phyloP scores from a whole-genome alignment of 1,284 basidiomycete species.

The Bondarzewia mesenterica region DNA sequence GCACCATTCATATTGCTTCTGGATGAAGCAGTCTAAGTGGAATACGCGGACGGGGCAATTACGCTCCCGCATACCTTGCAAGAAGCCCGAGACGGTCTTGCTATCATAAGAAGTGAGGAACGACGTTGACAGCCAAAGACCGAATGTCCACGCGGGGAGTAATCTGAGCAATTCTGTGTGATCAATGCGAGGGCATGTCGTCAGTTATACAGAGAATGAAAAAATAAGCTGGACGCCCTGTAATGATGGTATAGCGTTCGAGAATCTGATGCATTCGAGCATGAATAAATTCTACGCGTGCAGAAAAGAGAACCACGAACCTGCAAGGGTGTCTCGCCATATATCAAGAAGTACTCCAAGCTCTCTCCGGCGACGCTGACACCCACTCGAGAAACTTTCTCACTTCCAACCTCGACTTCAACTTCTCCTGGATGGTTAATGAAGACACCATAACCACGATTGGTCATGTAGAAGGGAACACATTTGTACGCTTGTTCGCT shows the following conservation, averaged over 20 bases:
- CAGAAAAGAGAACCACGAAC: too few species aligned
- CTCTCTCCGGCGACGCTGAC: constrained; percentile 56
- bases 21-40: constrained; percentile 77
- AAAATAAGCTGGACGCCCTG: constrained; percentile 53
- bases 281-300: too few species aligned
- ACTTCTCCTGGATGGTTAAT: constrained; percentile 74
- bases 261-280: constrained; percentile 35
- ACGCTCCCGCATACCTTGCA: constrained; percentile 63
- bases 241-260: constrained; percentile 55
- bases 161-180: constrained; percentile 28
- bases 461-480: constrained; percentile 66
- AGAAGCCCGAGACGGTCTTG: constrained; percentile 58
- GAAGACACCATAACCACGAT: constrained; percentile 66
- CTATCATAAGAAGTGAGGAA: constrained; percentile 67
- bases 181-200: not conserved
- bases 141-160: constrained; percentile 66
- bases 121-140: constrained; percentile 71
- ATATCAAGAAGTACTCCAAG: constrained; percentile 65
- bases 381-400: constrained; percentile 67
- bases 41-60: constrained; percentile 68
- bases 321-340: constrained; percentile 54
- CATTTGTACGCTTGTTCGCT: constrained; percentile 72
- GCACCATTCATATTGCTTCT: constrained; percentile 77
- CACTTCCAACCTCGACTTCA: constrained; percentile 66
- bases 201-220: not conserved